These are phyloP conservation scores for Aspergillus phoenicis DNA, from an alignment of 2,329 filamentous ascomycete species.

Conservation along the genomic window DNA sequence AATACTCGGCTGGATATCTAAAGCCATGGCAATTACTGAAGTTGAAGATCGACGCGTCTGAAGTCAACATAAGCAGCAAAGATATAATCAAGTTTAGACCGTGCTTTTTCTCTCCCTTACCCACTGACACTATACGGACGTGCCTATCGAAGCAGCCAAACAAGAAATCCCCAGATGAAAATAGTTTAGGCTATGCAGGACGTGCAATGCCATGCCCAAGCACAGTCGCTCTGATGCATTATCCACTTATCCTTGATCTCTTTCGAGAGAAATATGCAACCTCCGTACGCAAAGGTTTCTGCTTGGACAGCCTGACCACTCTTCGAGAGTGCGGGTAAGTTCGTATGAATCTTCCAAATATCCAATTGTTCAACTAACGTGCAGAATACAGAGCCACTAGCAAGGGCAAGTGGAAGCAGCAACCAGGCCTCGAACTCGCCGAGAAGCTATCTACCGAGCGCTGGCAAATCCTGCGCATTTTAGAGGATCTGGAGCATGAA, in stretches of 20 bases:
- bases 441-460: neutral
- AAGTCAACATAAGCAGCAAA: neutral
- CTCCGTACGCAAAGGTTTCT: neutral
- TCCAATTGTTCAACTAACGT: no score
- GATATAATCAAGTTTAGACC: neutral
- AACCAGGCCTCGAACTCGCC: neutral
- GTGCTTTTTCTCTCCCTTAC: neutral
- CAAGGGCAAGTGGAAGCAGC: neutral
- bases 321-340: slow-evolving; percentile 1
- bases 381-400: neutral
- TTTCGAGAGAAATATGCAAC: neutral
- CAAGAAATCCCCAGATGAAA: neutral
- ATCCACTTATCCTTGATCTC: neutral
- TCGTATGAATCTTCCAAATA: neutral
- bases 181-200: neutral
- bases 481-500: slow-evolving; percentile 8
- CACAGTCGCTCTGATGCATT: neutral
- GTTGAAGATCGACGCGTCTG: neutral
- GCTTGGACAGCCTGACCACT: neutral
- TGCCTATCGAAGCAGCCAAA: neutral
- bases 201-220: no score
- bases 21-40: neutral
- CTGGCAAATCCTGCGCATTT: slow-evolving; percentile 10
- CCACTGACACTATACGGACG: neutral
- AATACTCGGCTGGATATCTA: neutral